Evolutionary conservation across 2,329 filamentous ascomycete species (phyloP).

Genomic region (Chalaropsis ovoidea): DNA sequence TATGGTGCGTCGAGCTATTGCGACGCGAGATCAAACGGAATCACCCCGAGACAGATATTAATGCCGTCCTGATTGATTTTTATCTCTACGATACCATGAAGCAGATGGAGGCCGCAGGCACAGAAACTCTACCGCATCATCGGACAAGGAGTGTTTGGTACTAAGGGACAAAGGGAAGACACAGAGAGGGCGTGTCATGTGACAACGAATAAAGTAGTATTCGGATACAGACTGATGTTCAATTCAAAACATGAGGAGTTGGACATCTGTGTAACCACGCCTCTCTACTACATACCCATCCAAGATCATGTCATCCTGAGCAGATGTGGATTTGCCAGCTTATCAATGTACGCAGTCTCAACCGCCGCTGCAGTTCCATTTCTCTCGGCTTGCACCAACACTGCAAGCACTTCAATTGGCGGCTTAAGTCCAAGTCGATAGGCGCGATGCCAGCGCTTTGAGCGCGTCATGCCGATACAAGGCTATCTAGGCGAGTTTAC

Average conservation of each 20-base stretch:
- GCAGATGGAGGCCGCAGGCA: constrained; percentile 56
- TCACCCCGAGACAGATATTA: constrained; percentile 62
- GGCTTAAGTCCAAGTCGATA: constrained; percentile 73
- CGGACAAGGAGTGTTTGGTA: constrained; percentile 94
- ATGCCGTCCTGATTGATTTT: constrained; percentile 93
- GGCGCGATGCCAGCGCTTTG: constrained; percentile 81
- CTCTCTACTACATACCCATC: background rate
- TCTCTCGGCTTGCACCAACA: constrained; percentile 62
- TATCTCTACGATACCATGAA: constrained; percentile 95
- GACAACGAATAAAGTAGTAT: background rate
- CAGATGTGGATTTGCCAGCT: constrained; percentile 45
- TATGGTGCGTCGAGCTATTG: constrained; percentile 92
- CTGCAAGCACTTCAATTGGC: constrained; percentile 79
- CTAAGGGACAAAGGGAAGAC: constrained; percentile 35
- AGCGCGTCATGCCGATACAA: constrained; percentile 71
- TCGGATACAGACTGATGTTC: background rate
- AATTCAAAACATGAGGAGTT: background rate
- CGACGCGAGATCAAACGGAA: constrained; percentile 63
- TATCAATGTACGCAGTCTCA: constrained; percentile 66
- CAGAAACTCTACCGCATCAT: constrained; percentile 66
- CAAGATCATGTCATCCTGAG: constrained; percentile 31
- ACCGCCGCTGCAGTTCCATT: constrained; percentile 40
- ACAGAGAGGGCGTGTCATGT: background rate
- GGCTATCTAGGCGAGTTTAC: constrained; percentile 45
- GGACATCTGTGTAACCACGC: background rate